phyloP scores from a whole-genome alignment of 306 rosid species.

The Dryas octopetala region DNA sequence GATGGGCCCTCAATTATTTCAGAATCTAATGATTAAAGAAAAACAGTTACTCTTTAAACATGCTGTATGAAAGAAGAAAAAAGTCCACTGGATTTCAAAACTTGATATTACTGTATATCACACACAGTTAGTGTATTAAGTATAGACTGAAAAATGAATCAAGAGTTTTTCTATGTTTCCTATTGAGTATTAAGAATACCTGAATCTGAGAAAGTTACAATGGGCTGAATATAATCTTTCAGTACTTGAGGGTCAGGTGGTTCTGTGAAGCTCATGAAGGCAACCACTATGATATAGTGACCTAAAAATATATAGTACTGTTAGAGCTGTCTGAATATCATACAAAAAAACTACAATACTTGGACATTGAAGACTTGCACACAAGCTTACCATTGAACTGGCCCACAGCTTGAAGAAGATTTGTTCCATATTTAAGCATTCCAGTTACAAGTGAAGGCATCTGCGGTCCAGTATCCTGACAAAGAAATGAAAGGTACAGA shows the following conservation, averaged over 20 bases:
- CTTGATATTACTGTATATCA: not conserved
- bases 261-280: slow-evolving; percentile 56
- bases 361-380: slow-evolving; percentile 17
- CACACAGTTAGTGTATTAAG: not conserved
- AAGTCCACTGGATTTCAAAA: not conserved
- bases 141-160: not conserved
- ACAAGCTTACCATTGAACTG: slow-evolving; percentile 71
- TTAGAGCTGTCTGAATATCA: slow-evolving; percentile 30
- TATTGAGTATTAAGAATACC: slow-evolving; percentile 39
- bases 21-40: slow-evolving; percentile 44
- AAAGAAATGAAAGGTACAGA: slow-evolving; percentile 20
- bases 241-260: slow-evolving; percentile 48
- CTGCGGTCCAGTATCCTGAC: slow-evolving; percentile 88
- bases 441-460: slow-evolving; percentile 69
- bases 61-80: not conserved
- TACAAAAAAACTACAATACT: slow-evolving; percentile 29
- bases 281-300: slow-evolving; percentile 64
- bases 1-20: slow-evolving; percentile 91
- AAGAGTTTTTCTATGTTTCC: not conserved
- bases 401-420: slow-evolving; percentile 89
- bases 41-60: slow-evolving; percentile 1
- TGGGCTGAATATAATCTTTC: slow-evolving; percentile 64
- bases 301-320: slow-evolving; percentile 48
- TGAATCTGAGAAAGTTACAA: slow-evolving; percentile 44
- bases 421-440: slow-evolving; percentile 75